These are phyloP conservation scores for Solanum sparsipilum DNA, from an alignment of 257 asterid species.

Conservation along the genomic window DNA sequence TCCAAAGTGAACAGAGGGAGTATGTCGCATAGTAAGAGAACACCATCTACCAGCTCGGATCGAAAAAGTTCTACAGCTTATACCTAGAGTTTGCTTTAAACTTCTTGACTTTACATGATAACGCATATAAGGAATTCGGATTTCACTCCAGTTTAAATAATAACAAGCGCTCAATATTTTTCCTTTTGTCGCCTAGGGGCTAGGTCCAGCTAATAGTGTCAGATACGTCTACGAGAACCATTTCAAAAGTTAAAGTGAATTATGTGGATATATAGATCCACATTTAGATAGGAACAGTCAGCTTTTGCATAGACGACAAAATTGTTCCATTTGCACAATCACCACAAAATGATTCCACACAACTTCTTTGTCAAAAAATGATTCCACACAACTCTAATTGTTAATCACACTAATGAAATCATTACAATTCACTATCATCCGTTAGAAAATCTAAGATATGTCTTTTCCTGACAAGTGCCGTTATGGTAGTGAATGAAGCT, in stretches of 20 bases:
- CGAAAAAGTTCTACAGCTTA: not conserved
- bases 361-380: not conserved
- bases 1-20: not conserved
- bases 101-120: not conserved
- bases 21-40: not conserved
- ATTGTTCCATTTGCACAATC: not conserved
- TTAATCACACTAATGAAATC: not conserved
- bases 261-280: not conserved
- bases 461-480: not conserved
- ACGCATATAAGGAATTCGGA: not conserved
- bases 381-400: not conserved
- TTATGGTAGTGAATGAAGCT: not conserved
- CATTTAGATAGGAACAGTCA: not conserved
- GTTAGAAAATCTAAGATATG: not conserved
- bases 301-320: not conserved
- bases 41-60: not conserved
- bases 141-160: not conserved
- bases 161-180: not conserved
- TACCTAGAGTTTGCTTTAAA: not conserved
- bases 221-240: not conserved
- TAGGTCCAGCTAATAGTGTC: not conserved
- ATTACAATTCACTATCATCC: not conserved
- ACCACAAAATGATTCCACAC: not conserved
- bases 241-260: not conserved
- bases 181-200: not conserved